These are phyloP conservation scores for Euphrasia confusa DNA, from an alignment of 257 asterid genomes.

Conservation along the genomic window DNA sequence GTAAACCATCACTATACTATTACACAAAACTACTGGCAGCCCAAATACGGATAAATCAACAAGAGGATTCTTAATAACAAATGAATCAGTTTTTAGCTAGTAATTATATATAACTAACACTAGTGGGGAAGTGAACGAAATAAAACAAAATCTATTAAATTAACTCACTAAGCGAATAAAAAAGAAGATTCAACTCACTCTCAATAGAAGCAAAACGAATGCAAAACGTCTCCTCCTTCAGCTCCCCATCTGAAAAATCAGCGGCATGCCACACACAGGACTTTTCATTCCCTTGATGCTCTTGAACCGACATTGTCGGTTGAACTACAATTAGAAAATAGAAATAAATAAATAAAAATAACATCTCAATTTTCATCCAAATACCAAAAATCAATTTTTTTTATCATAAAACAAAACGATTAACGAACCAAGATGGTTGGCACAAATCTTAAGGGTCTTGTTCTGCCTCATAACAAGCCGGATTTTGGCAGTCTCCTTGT, in stretches of 20 bases:
- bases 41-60: not conserved
- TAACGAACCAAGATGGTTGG: slow-evolving; percentile 79
- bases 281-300: slow-evolving; percentile 79
- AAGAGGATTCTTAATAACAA: not conserved
- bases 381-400: too few relatives aligned
- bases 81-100: not conserved
- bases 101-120: too few relatives aligned
- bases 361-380: not conserved
- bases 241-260: slow-evolving; percentile 85
- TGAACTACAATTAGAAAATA: slow-evolving; percentile 40
- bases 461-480: slow-evolving; percentile 90
- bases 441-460: slow-evolving; percentile 91
- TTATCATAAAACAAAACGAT: not conserved
- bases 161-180: not conserved
- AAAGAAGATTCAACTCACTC: slow-evolving; percentile 44
- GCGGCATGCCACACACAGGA: slow-evolving; percentile 90
- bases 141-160: too few relatives aligned
- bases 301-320: slow-evolving; percentile 62
- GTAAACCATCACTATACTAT: not conserved
- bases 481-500: slow-evolving; percentile 62
- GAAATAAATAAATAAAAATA: not conserved
- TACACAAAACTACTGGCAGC: too few relatives aligned
- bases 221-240: slow-evolving; percentile 72
- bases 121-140: not conserved
- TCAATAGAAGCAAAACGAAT: slow-evolving; percentile 70